Evolutionary conservation across 2,329 filamentous ascomycete genomes (phyloP), one percentile per base, ranked within the genome.

Genomic region (Alternaria panax): DNA sequence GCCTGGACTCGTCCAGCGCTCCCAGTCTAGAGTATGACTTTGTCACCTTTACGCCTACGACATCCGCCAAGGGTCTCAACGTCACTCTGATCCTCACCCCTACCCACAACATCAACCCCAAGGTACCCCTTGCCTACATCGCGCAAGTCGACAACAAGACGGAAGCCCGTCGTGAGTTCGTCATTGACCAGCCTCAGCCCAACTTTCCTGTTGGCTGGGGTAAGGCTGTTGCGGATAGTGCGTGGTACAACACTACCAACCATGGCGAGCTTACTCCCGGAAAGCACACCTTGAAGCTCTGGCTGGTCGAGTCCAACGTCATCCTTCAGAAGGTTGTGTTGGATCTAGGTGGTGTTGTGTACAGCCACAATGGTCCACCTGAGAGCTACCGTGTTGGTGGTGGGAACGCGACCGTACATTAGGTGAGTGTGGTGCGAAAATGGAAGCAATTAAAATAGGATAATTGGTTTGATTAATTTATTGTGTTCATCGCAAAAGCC

Each of bases 91-190:
- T 80, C 32, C 77, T 83, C 20, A 78, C 77, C 1, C 76, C 79
- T 3, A 77, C 81, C 0, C 78, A 86, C 5, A 86, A 87, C 65
- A 80, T 82, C 6, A 80, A 85, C 55, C 84, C 85, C 1, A 74
- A 77, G 22, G 76, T 79, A 1, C 81, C 79, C 2, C 82, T 87
- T 70, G 78, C 78, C 5, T 87, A 84, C 62, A 81, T 84, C 5
- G 73, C 85, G 3, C 79, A 81, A 6, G 70, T 87, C 16, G 81
- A 85, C 46, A 77, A 80, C 24, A 66, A 69, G 34, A 64, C 69
- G 1, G 73, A 76, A 3, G 68, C 80, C 27, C 69, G 82, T 1
- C 75, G 80, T 3, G 74, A 81, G 45, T 81, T 79, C 24, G 78
- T 82, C 3, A 79, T 78, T 7, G 77, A 81, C 25, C 79, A 78